Base-by-base conservation (phyloP, 768 basidiomycete species). In the Lentinula edodes region DNA sequence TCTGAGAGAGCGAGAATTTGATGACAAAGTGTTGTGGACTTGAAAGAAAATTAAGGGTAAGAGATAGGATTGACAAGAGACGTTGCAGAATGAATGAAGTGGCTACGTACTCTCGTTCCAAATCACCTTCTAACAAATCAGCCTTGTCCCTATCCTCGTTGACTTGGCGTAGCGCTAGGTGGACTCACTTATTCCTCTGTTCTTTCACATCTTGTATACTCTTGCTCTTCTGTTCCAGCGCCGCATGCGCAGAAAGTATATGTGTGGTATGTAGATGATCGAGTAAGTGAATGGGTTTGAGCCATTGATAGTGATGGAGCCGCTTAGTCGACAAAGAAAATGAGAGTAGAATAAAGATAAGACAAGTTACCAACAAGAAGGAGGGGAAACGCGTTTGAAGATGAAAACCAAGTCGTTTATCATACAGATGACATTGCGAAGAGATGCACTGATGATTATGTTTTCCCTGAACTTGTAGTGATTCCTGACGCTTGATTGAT, bases 181-280 rank as follows among this genome's bases (percentile, higher is more conserved):
- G 38, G 41, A 75, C 84, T 50, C 69, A 91, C 91, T 89, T 88
- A 71, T 93, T 91, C 72, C 88, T 88, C 75, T 93, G 91, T 71
- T 91, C 91, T 58, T 83, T 83, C 50, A 93, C 76, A 69, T 93
- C 91, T 73, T 93, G 88, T 15, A 93, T 84, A 7, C 88, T 82
- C 65, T 85, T 90, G 64, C 82, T 82, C 70, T 91, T 92, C 70
- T 88, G 84, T 63, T 92, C 89, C 5, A 93, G 76, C 35, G 86
- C 82, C 1, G 89, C 85, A 70, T 93, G 91, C 6, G 90, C 90
- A 7, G 91, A 91, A 2, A 93, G 76, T 46, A 93, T 91, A 69
- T 93, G 90, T 9, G 92, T 90, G 9, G 92, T 93, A 66, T 93
- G 91, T 39, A 93, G 75, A n/a, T n/a, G n/a, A n/a, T n/a, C n/a